phyloP scores from a whole-genome alignment of 345 rosid species.

The Carallia pectinifolia region DNA sequence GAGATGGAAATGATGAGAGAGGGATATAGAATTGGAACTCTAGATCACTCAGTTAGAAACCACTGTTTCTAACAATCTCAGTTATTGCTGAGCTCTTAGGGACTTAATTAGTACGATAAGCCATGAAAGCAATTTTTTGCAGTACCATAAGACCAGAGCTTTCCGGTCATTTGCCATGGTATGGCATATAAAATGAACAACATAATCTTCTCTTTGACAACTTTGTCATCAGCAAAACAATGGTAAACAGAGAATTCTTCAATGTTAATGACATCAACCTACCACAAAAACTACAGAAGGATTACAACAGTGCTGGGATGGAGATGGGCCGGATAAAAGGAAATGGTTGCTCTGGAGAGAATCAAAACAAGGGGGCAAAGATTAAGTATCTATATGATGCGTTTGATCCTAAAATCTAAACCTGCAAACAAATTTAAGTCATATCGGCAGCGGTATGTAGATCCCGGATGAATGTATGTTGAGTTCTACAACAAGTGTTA shows the following conservation, averaged over 20 bases:
- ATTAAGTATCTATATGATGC: not conserved
- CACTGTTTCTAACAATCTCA: too few relatives aligned
- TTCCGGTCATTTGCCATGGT: too few relatives aligned
- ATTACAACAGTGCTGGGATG: not conserved
- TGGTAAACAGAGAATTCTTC: not conserved
- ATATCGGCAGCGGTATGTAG: not conserved
- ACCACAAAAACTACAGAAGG: rapidly evolving
- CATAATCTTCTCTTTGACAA: too few relatives aligned
- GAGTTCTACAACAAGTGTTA: not conserved
- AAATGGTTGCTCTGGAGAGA: not conserved
- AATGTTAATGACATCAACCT: not conserved
- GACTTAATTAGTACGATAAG: too few relatives aligned
- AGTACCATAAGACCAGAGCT: too few relatives aligned
- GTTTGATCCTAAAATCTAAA: slow-evolving; percentile 11
- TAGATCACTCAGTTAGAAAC: too few relatives aligned
- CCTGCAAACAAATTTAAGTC: not conserved
- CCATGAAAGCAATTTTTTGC: too few relatives aligned
- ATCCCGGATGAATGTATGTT: not conserved
- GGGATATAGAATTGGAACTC: too few relatives aligned
- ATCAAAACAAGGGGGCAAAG: not conserved
- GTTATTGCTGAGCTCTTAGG: too few relatives aligned
- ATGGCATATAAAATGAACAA: too few relatives aligned
- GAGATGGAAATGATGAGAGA: too few relatives aligned
- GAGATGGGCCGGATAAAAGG: not conserved
- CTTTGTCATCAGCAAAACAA: not conserved